Conservation (phyloP, 257 asterid species). For the Nicotiana obtusifolia region DNA sequence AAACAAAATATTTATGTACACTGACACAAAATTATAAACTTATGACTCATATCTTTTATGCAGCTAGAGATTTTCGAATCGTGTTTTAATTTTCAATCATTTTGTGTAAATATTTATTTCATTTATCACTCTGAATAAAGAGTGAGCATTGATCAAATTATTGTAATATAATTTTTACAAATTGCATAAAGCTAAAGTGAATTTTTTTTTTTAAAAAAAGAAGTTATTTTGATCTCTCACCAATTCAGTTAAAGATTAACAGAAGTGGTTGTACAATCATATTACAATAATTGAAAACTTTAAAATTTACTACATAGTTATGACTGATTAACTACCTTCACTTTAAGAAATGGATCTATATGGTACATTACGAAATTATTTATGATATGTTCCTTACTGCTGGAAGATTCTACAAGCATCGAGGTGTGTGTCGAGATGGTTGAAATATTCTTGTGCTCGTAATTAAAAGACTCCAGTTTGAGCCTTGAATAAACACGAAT, state of each 20-base stretch:
- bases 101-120: not conserved
- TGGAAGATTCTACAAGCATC: too few species aligned
- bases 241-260: not conserved
- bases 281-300: not conserved
- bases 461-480: too few species aligned
- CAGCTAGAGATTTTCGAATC: not conserved
- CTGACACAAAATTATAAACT: not conserved
- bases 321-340: not conserved
- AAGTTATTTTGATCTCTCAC: not conserved
- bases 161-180: not conserved
- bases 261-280: not conserved
- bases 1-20: too few species aligned
- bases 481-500: too few species aligned
- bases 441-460: too few species aligned
- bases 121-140: not conserved
- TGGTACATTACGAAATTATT: not conserved
- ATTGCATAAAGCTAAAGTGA: not conserved
- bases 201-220: not conserved
- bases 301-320: not conserved
- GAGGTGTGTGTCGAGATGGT: too few species aligned
- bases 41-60: not conserved
- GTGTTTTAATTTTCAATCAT: not conserved
- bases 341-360: not conserved
- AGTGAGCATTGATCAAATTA: not conserved
- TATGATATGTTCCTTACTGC: too few species aligned